phyloP scores from a whole-genome alignment of 805 yeast species.

The Wickerhamiella parazyma region DNA sequence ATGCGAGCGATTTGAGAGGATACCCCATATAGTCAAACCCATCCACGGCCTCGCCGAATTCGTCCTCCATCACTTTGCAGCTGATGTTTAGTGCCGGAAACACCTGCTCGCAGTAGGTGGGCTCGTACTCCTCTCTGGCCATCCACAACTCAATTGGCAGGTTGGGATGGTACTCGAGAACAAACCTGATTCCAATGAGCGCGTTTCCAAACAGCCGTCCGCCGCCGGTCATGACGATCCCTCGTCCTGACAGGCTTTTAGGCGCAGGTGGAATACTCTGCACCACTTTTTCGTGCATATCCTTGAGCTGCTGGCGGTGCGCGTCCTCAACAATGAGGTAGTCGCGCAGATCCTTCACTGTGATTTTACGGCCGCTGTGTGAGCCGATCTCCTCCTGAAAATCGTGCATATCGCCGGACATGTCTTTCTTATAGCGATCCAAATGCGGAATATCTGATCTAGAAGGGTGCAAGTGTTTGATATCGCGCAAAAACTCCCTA shows the following conservation, averaged over 20 bases:
- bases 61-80: constrained; percentile 54
- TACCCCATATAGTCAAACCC: constrained; percentile 44
- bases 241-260: constrained; percentile 27
- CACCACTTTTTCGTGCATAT: constrained; percentile 6
- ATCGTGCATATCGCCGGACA: constrained; percentile 3
- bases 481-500: background rate
- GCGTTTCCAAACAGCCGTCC: constrained; percentile 65
- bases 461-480: constrained; percentile 1
- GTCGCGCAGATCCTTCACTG: background rate
- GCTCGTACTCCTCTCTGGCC: constrained; percentile 62
- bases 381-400: background rate
- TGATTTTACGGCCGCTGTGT: background rate
- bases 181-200: constrained; percentile 45
- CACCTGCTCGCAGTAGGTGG: constrained; percentile 49
- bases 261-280: background rate
- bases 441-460: constrained; percentile 1
- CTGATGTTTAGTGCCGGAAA: constrained; percentile 52
- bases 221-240: constrained; percentile 65
- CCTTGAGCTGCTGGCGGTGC: background rate
- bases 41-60: constrained; percentile 40
- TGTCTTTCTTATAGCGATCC: background rate
- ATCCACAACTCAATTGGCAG: constrained; percentile 74
- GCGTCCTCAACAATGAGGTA: background rate
- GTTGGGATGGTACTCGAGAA: constrained; percentile 49
- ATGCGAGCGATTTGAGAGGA: constrained; percentile 57